Conservation (phyloP, 192 early-diverging fungal species). For the Phycomyces nitens region DNA sequence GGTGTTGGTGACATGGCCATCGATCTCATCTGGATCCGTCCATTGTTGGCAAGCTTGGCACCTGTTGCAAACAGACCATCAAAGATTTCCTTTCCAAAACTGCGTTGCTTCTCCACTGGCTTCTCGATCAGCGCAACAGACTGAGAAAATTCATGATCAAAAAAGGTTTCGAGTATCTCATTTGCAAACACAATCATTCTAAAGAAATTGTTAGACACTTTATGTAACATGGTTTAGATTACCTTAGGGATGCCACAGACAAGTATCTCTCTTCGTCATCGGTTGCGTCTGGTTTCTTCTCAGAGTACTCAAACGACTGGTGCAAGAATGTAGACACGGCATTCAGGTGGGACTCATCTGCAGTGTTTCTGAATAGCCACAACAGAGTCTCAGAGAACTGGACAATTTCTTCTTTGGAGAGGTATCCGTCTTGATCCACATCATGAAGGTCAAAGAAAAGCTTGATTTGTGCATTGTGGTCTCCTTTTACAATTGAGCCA, state of each 20-base stretch:
- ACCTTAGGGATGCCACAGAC: constrained; percentile 26
- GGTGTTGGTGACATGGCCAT: not conserved
- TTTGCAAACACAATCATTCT: constrained; percentile 84
- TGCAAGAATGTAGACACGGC: constrained; percentile 52
- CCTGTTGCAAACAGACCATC: constrained; percentile 53
- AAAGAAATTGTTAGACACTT: not conserved
- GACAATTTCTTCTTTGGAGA: constrained; percentile 71
- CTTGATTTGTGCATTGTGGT: constrained; percentile 62
- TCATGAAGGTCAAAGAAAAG: constrained; percentile 78
- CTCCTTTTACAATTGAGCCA: constrained; percentile 63
- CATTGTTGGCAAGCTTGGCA: constrained; percentile 41
- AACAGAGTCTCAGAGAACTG: constrained; percentile 76
- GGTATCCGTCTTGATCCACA: constrained; percentile 48
- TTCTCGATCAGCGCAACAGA: constrained; percentile 62
- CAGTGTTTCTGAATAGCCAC: constrained; percentile 47
- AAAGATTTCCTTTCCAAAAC: constrained; percentile 55
- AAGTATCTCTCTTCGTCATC: constrained; percentile 9
- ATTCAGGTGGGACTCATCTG: constrained; percentile 50
- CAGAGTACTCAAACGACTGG: constrained; percentile 51
- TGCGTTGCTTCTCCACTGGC: constrained; percentile 43
- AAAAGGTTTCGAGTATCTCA: constrained; percentile 80
- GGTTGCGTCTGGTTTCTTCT: constrained; percentile 3
- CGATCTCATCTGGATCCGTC: not conserved
- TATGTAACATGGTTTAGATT: too few relatives aligned
- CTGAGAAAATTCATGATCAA: constrained; percentile 63